phyloP scores from a whole-genome alignment of 345 rosid genomes.

The Conringia planisiliqua region DNA sequence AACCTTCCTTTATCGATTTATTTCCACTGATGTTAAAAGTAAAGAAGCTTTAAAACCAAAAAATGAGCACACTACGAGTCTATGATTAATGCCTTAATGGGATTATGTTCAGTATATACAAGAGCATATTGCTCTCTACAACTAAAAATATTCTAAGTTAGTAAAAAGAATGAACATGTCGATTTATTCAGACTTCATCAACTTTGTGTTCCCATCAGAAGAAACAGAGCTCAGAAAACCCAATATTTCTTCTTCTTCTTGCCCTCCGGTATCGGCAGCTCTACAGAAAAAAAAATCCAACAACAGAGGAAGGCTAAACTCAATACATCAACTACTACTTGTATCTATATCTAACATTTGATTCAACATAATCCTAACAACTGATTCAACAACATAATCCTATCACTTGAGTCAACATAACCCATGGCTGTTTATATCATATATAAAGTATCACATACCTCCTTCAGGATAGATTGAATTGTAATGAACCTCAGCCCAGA shows the following conservation, averaged over 20 bases:
- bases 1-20: background rate
- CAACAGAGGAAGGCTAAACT: background rate
- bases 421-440: background rate
- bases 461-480: conserved; percentile 88
- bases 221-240: conserved; percentile 29
- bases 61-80: background rate
- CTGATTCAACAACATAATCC: no score
- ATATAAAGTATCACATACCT: conserved; percentile 43
- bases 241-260: conserved; percentile 39
- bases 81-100: background rate
- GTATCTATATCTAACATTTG: background rate
- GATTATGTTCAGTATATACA: conserved; percentile 22
- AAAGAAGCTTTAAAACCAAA: background rate
- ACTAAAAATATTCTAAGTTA: conserved; percentile 18
- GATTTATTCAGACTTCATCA: background rate
- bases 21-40: background rate
- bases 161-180: conserved; percentile 23
- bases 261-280: conserved; percentile 27
- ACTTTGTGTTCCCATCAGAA: background rate
- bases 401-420: background rate
- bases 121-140: conserved; percentile 5
- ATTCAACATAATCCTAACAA: background rate
- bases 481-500: conserved; percentile 99
- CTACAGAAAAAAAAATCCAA: conserved; percentile 9
- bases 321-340: background rate